phyloP scores from a whole-genome alignment of 1,139 yeast species.

The Geotrichum reessii region DNA sequence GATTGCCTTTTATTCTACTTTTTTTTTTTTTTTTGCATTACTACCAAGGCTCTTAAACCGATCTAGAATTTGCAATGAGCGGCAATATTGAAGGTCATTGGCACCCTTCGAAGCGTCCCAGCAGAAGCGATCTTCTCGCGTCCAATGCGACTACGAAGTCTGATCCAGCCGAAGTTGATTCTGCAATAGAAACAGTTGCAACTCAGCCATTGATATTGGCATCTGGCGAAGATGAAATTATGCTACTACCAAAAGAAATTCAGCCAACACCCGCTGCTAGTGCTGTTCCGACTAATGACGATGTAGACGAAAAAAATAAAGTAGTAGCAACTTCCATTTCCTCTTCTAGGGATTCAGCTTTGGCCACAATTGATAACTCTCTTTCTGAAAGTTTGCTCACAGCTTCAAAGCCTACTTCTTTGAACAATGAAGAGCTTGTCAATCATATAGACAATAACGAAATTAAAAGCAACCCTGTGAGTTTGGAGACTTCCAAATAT shows the following conservation, averaged over 20 bases:
- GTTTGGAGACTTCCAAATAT: not conserved
- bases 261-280: not conserved
- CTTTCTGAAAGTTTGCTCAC: not conserved
- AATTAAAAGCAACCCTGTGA: not conserved
- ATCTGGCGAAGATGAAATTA: not conserved
- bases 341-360: not conserved
- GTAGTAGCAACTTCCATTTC: not conserved
- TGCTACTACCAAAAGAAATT: not conserved
- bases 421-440: not conserved
- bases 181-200: not conserved
- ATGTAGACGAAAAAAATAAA: not conserved
- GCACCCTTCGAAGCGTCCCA: constrained; percentile 12
- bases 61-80: not conserved
- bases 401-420: not conserved
- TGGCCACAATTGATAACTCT: not conserved
- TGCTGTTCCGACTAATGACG: not conserved
- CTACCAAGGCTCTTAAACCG: not conserved
- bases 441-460: not conserved
- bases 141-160: not conserved
- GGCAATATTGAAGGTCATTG: constrained; percentile 6
- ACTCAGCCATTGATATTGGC: not conserved
- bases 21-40: too few species aligned
- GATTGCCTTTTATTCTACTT: too few species aligned
- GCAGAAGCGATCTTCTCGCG: not conserved
- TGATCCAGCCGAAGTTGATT: not conserved